Percentiles rank a stretch among this genome's conserved stretches.
Conservation (phyloP, 768 basidiomycete genomes). For the Lactifluus echinatus region DNA sequence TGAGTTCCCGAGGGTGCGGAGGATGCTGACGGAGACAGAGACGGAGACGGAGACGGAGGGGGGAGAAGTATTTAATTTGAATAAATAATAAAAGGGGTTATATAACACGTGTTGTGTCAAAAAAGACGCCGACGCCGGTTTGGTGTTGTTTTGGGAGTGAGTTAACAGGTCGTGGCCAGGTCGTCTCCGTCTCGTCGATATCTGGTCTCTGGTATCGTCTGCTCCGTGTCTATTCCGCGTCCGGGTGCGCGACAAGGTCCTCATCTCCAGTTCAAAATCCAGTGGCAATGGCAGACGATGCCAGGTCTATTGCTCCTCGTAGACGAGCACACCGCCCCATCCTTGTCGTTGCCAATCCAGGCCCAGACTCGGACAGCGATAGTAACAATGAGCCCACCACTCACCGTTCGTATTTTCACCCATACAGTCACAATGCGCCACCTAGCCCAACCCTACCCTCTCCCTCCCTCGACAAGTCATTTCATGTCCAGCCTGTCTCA, state of each 20-base stretch:
- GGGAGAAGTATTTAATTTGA: too few species aligned
- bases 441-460: slow-evolving; percentile 27
- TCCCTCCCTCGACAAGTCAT: slow-evolving; percentile 23
- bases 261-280: background rate
- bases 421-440: slow-evolving; percentile 22
- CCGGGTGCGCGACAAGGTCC: too few species aligned
- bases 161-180: background rate
- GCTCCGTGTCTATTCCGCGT: too few species aligned
- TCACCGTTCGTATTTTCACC: slow-evolving; percentile 13
- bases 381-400: slow-evolving; percentile 29
- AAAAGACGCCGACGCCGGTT: background rate
- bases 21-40: background rate
- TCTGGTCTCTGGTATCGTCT: too few species aligned
- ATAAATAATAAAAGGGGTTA: too few species aligned
- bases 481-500: slow-evolving; percentile 22
- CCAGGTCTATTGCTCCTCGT: slow-evolving; percentile 31
- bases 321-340: slow-evolving; percentile 28
- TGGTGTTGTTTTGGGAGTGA: background rate
- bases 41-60: too few species aligned
- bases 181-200: too few species aligned
- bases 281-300: slow-evolving; percentile 51
- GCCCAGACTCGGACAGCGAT: slow-evolving; percentile 38
- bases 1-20: slow-evolving; percentile 68
- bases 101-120: too few species aligned
- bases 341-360: slow-evolving; percentile 55